Base-by-base conservation (phyloP, 164 flowering plant species). In the Sextonia rubra region DNA sequence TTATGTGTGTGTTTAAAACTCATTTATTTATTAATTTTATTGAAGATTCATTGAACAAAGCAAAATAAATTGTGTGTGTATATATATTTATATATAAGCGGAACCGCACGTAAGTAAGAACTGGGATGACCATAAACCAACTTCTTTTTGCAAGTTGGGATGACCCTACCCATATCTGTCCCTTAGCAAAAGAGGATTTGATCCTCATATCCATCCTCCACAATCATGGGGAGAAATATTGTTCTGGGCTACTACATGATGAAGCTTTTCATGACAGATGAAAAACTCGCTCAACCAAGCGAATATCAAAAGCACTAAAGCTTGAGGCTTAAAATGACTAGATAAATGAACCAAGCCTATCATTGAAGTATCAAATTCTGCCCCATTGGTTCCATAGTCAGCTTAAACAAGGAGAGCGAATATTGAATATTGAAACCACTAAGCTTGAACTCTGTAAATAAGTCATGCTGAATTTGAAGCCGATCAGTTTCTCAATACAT, bases 311-410 rank as follows among this genome's bases (percentile, higher is more conserved):
- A 56, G 22, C 5, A 18, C 22, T 56, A 15, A 15, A 56, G 22
- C 60, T 56, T 56, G 22, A n/a, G 22, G 18, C 4, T 3, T n/a
- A 23, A 62, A 30, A 17, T 18, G n/a, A 64, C 29, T 27, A 71
- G 61, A 71, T 61, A 61, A 29, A 22, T 15, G 69, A 72, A 68
- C 49, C 75, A 70, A 37, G 44, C 62, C 15, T 66, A 47, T 30
- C 66, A 74, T 68, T 32, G 60, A 71, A 68, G 48, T 67, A 60
- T 65, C 20, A 52, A 64, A 48, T 65, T 27, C 49, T 56, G 47
- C 69, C 74, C 66, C 67, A 71, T 32, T 29, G 74, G 76, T 71
- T 75, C 78, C 79, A 75, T 32, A 47, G 48, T 69, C 73, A 76
- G 65, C 62, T 58, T 47, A 49, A 29, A 47, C 69, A 65, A 70